phyloP scores from a whole-genome alignment of 2,329 filamentous ascomycete species.

The Cercospora brassicicola region DNA sequence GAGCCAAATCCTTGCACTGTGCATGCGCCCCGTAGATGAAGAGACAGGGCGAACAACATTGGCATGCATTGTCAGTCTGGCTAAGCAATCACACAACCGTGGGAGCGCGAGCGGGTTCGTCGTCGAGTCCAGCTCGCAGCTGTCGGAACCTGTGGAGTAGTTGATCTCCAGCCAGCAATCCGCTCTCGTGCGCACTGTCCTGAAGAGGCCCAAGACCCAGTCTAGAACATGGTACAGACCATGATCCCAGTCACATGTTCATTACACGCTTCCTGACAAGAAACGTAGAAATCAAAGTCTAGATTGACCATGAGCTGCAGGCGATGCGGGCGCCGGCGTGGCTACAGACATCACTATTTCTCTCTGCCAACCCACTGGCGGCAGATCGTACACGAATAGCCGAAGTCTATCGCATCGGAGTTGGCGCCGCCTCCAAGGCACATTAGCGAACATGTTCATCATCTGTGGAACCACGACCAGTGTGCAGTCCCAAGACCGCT shows the following conservation, averaged over 20 bases:
- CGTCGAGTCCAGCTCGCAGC: not conserved
- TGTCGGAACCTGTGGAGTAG: not conserved
- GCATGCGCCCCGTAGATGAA: conserved; percentile 1
- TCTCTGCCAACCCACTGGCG: not conserved
- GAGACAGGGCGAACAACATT: not conserved
- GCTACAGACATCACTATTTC: not conserved
- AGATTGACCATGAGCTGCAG: not conserved
- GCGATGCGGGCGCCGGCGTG: not conserved
- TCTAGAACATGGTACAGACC: conserved; percentile 4
- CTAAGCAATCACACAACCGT: not conserved
- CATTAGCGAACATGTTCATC: not conserved
- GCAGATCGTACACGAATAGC: conserved; percentile 4
- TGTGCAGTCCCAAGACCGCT: not conserved
- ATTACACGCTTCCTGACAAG: not conserved
- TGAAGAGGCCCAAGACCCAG: not conserved
- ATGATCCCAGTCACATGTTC: conserved; percentile 1
- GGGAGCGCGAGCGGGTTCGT: not conserved
- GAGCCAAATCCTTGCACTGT: not conserved
- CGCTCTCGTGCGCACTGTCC: conserved; percentile 1
- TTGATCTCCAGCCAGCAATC: conserved; percentile 8
- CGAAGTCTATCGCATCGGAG: conserved; percentile 8
- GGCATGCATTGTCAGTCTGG: not conserved
- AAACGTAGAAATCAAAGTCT: not conserved
- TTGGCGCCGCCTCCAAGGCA: not conserved
- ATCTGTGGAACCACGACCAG: not conserved